Evolutionary conservation across 805 yeast species (phyloP), one percentile per base, ranked within the genome.

Genomic region (Myxozyma geophila): DNA sequence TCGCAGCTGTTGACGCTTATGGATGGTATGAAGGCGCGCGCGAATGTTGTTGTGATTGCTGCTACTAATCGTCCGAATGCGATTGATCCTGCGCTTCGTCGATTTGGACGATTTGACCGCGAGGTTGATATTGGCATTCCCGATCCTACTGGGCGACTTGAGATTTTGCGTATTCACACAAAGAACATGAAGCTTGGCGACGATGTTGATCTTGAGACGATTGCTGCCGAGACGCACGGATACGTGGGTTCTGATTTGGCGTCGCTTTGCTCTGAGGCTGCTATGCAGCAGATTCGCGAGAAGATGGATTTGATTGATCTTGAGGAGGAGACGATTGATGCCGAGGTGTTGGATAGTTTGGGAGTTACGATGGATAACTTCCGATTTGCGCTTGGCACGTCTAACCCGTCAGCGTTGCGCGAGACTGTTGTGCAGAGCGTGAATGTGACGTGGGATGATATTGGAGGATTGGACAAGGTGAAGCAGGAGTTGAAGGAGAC

Each of bases 11-110:
- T 95, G 76, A 95, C 99, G 19, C 83, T 95, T 72, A 95, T 95
- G 99, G 99, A 95, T 76, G 99, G 99, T 83, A 95, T 95, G 99
- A 93, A 93, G 80, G 97, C 98, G n/a, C 88, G 99, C 79, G 89
- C 98, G 47, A 95, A 95, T 75, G 89, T 91, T 72, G 99, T 95
- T 67, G 99, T 95, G 62, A 95, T 95, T 80, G 99, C 99, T 60
- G 99, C 99, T 43, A 95, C 95, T 58, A 88, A 88, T 79, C 83
- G 95, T 77, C 95, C 95, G 69, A 89, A 88, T 79, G 86, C 92
- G 19, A 88, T 88, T 73, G 95, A 88, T 74, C 92, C 95, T 53
- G 95, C 95, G 23, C 81, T 88, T 70, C 86, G 95, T 79, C 85
- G 95, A 77, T 88, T 88, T 71, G 95, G 95, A 71, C 85, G 95